Base-by-base conservation (phyloP, 75 land plant species). In the Sequoia sempervirens region DNA sequence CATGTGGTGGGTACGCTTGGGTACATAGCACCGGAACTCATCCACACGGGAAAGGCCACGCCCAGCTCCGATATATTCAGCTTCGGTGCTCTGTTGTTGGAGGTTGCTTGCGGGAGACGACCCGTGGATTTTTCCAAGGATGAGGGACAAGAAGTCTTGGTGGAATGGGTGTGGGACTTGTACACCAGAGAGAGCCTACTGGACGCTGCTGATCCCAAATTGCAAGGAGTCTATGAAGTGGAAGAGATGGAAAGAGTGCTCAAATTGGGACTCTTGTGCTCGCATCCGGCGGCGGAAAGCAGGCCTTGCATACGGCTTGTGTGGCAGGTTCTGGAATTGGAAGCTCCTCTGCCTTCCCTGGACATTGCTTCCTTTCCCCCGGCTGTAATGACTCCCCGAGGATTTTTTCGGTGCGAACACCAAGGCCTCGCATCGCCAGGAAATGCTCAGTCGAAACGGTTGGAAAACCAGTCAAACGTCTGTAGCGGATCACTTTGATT, bases 81-180 rank as follows among this genome's bases (percentile, higher is more conserved):
- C 18, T 85, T 80, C 78, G 84, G 84, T 2, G 84, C 75, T 17
- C 75, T 83, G 4, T 37, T 43, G 41, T 83, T 83, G 43, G 84
- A 83, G 7, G 50, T 83, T 4, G 76, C 73, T 2, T 32, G 36
- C 36, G 73, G 73, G 14, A 70, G 73, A 13, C 28, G 26, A 10
- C 81, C 89, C 34, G 75, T 88, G 17, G 81, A 82, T 32, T 64
- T 64, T 30, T 28, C 53, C 15, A 23, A 50, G 47, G 46, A 41
- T 32, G 46, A 47, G 37, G 80, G 61, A 41, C 82, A 86, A 46
- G 64, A 79, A 2, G 46, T 56, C 40, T 36, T 88, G 75, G 28
- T 88, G 28, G 89, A 88, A 36, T 88, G 90, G 90, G 89, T 73
- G 26, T 88, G 90, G 90, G 47, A 64, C 5, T 80, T 88, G 61